phyloP scores from a whole-genome alignment of 2,329 filamentous ascomycete genomes.

The Penicillium capsulatum region DNA sequence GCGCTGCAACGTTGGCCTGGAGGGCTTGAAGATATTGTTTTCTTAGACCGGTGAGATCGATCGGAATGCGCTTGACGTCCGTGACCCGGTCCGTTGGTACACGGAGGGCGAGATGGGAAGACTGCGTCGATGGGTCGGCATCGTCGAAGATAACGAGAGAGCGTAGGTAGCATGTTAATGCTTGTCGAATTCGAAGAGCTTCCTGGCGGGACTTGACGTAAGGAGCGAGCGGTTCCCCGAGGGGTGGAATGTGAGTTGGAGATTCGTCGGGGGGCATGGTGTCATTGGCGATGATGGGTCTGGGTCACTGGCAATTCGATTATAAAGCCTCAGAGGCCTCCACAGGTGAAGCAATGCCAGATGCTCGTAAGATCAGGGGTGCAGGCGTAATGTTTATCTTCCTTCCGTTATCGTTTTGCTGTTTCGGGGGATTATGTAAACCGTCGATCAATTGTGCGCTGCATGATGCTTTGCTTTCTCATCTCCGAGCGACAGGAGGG shows the following conservation, averaged over 20 bases:
- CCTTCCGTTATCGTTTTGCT: no score
- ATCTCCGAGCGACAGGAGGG: no score
- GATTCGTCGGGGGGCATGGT: conserved; percentile 24
- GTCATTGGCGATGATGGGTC: conserved; percentile 12
- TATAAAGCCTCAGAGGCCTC: background rate
- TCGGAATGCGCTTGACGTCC: conserved; percentile 33
- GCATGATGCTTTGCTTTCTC: background rate
- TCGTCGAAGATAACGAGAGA: conserved; percentile 35
- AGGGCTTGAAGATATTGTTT: conserved; percentile 46
- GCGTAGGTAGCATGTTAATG: conserved; percentile 36
- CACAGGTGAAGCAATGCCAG: background rate
- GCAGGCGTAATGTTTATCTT: no score
- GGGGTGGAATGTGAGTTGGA: conserved; percentile 31
- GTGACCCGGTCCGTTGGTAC: conserved; percentile 30
- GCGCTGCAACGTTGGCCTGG: conserved; percentile 40
- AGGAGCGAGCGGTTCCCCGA: conserved; percentile 35
- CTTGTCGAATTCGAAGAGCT: conserved; percentile 38
- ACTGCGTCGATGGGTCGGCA: conserved; percentile 16
- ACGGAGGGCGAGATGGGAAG: conserved; percentile 35
- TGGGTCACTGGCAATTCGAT: no score
- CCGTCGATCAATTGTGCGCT: background rate
- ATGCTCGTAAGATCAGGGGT: background rate
- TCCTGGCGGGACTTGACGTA: conserved; percentile 40
- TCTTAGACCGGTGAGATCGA: conserved; percentile 42
- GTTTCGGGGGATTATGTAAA: no score